Evolutionary conservation across 1,284 basidiomycete species (phyloP).

Genomic region (Cutaneotrichosporon dermatis): DNA sequence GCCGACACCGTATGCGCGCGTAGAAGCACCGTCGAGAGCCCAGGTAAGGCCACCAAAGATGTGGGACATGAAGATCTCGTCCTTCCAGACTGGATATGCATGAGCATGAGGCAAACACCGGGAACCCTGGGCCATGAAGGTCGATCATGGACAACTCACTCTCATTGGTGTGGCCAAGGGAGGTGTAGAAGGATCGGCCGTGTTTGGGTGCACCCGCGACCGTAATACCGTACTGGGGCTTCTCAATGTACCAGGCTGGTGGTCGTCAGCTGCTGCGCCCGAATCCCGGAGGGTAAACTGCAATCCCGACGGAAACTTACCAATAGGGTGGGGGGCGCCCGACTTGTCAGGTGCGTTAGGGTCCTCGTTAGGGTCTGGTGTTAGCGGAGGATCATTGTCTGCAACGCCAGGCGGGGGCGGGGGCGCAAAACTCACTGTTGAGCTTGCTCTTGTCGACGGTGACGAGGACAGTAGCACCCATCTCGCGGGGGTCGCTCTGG

Average conservation of each 20-base stretch:
- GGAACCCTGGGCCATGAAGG: no score
- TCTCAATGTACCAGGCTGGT: slow-evolving; percentile 72
- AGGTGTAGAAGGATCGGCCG: slow-evolving; percentile 77
- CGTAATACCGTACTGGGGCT: slow-evolving; percentile 24
- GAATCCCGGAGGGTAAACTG: background rate
- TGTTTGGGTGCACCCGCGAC: slow-evolving; percentile 47
- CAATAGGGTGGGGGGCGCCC: slow-evolving; percentile 47
- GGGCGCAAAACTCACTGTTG: slow-evolving; percentile 50
- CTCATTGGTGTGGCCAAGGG: slow-evolving; percentile 67
- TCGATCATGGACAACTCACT: slow-evolving; percentile 35
- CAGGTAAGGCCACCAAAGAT: slow-evolving; percentile 68
- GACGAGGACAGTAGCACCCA: slow-evolving; percentile 63
- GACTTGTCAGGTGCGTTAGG: slow-evolving; percentile 6
- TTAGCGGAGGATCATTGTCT: background rate
- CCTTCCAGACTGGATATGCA: slow-evolving; percentile 47
- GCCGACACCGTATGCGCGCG: slow-evolving; percentile 40
- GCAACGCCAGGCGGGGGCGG: no score
- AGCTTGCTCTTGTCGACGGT: slow-evolving; percentile 66
- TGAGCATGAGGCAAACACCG: background rate
- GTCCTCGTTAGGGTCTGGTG: slow-evolving; percentile 4
- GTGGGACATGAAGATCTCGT: slow-evolving; percentile 63
- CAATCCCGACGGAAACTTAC: slow-evolving; percentile 12
- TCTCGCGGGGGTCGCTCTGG: slow-evolving; percentile 63
- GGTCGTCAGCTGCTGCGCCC: slow-evolving; percentile 15
- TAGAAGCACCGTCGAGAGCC: slow-evolving; percentile 57